A percentile compares a stretch with the other conserved stretches of the same genome.
These are phyloP conservation scores for Psilocybe sp. DNA, from an alignment of 768 basidiomycete genomes.

Conservation along the genomic window DNA sequence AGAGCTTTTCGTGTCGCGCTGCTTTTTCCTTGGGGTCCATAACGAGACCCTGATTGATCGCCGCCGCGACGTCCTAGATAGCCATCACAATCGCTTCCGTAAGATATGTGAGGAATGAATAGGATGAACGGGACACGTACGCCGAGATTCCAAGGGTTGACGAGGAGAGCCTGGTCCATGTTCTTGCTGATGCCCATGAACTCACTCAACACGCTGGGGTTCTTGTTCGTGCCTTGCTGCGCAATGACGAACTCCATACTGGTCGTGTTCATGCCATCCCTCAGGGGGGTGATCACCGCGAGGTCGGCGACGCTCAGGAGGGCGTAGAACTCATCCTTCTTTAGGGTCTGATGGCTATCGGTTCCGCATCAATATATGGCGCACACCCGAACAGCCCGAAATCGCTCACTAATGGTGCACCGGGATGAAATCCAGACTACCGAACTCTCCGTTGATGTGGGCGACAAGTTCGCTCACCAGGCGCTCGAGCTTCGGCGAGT, in stretches of 20 bases:
- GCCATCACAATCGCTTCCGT: background rate
- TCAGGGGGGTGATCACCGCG: conserved; percentile 90
- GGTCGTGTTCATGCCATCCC: conserved; percentile 99
- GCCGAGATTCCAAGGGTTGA: conserved; percentile 96
- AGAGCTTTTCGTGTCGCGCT: conserved; percentile 67
- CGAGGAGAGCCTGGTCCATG: conserved; percentile 84
- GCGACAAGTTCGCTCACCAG: conserved; percentile 92
- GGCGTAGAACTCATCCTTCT: conserved; percentile 98
- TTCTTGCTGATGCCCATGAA: conserved; percentile 97
- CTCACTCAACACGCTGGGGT: conserved; percentile 89
- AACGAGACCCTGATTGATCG: conserved; percentile 82
- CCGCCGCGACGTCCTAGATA: conserved; percentile 75
- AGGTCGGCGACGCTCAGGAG: conserved; percentile 90
- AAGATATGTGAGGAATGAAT: background rate
- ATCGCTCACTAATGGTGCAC: conserved; percentile 92
- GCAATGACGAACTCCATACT: conserved; percentile 98
- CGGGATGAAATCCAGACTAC: conserved; percentile 91
- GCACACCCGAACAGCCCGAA: background rate
- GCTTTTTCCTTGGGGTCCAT: conserved; percentile 81
- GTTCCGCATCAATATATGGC: background rate
- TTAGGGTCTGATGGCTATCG: conserved; percentile 88
- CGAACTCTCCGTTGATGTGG: conserved; percentile 94
- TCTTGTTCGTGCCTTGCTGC: conserved; percentile 79
- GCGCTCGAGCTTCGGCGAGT: conserved; percentile 90
- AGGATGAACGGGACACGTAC: conserved; percentile 37